Percentiles rank a stretch among this genome's conserved stretches.
These are phyloP conservation scores for Bryoerythrophyllum caledonicum DNA, from an alignment of 225 moss, liverwort and hornwort species.

Conservation along the genomic window DNA sequence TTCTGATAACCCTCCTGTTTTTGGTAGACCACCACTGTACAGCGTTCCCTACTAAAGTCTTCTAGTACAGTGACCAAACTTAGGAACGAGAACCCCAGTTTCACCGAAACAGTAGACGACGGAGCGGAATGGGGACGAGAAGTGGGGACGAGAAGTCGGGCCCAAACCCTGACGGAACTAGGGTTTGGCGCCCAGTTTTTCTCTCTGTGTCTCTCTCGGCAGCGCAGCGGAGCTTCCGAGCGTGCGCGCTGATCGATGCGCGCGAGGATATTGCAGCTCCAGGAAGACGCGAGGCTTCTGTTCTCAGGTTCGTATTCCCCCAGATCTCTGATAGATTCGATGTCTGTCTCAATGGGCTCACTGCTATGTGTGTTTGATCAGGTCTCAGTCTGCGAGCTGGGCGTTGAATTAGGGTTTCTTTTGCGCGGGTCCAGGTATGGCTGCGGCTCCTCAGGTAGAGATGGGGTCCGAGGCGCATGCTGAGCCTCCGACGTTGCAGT, in stretches of 20 bases:
- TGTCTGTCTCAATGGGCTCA: neutral
- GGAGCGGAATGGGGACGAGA: constrained; percentile 17
- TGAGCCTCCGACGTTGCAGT: neutral
- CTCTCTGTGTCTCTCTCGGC: neutral
- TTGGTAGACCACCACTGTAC: neutral
- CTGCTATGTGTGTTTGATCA: neutral
- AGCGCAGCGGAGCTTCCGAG: neutral
- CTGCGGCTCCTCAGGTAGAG: constrained; percentile 4
- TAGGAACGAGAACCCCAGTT: neutral
- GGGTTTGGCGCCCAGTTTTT: constrained; percentile 17
- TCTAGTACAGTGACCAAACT: neutral
- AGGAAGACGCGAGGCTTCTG: neutral
- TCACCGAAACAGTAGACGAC: constrained; percentile 6
- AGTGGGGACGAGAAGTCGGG: constrained; percentile 13
- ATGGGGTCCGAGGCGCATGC: neutral
- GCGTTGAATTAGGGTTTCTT: neutral
- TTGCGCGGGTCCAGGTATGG: constrained; percentile 4
- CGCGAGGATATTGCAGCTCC: constrained; percentile 4
- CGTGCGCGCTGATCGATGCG: neutral
- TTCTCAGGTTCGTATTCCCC: neutral
- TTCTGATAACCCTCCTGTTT: neutral
- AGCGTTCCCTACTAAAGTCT: neutral
- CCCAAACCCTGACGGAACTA: neutral
- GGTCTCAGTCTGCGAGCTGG: neutral
- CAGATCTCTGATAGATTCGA: neutral